These are phyloP conservation scores for Geotrichum europaeum DNA, from an alignment of 1,139 yeast species.

Conservation along the genomic window DNA sequence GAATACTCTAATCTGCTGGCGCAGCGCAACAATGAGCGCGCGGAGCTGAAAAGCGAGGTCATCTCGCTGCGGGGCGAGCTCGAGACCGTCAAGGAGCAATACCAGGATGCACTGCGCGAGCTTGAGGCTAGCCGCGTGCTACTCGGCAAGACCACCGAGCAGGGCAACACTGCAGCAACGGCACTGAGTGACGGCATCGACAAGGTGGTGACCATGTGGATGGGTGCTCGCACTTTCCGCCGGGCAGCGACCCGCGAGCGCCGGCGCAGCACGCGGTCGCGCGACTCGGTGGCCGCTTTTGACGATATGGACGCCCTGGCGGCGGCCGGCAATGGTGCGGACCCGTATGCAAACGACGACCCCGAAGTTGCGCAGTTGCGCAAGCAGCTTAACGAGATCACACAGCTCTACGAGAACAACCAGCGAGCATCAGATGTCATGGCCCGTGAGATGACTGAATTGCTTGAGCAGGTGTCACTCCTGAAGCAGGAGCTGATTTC, in stretches of 20 bases:
- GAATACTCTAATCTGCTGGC: conserved; percentile 24
- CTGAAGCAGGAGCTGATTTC: conserved; percentile 26
- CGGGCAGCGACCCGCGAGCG: neutral
- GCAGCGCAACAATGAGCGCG: conserved; percentile 21
- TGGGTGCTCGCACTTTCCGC: neutral
- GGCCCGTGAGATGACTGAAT: conserved; percentile 24
- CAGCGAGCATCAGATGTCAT: conserved; percentile 31
- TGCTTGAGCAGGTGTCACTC: conserved; percentile 25
- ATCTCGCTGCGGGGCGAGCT: conserved; percentile 21
- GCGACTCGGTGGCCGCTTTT: neutral
- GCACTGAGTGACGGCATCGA: conserved; percentile 27
- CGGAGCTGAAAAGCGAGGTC: conserved; percentile 22
- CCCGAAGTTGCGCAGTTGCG: conserved; percentile 22
- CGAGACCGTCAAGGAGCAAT: conserved; percentile 20
- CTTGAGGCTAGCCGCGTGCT: conserved; percentile 2
- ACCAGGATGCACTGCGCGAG: conserved; percentile 19
- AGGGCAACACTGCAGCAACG: conserved; percentile 19
- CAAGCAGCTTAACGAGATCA: conserved; percentile 23
- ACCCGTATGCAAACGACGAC: conserved; percentile 16
- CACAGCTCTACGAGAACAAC: conserved; percentile 30
- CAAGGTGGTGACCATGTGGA: conserved; percentile 29
- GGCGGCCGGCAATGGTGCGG: neutral
- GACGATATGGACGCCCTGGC: neutral
- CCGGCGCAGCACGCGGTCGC: neutral
- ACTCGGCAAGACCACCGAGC: conserved; percentile 1